Evolutionary conservation across 2,329 filamentous ascomycete species (phyloP).

Genomic region (Aureobasidium sp.): DNA sequence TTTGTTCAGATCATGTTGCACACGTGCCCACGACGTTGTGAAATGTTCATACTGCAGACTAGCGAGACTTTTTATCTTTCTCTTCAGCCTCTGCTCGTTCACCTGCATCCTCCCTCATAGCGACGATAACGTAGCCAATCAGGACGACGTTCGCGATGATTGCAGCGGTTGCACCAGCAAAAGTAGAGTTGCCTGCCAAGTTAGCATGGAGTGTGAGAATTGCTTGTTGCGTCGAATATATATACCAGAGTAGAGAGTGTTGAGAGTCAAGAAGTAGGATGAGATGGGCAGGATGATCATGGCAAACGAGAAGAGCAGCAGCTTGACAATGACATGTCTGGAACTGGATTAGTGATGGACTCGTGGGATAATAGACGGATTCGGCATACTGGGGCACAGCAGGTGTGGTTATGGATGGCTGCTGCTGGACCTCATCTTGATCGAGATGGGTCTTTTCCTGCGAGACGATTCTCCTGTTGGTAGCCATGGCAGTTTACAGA

Average conservation of each 20-base stretch:
- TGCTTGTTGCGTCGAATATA: neutral
- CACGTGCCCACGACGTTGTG: neutral
- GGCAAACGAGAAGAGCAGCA: conserved; percentile 81
- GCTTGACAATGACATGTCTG: conserved; percentile 80
- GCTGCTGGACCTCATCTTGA: conserved; percentile 28
- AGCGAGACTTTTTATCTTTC: conserved; percentile 34
- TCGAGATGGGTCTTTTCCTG: conserved; percentile 59
- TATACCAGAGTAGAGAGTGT: conserved; percentile 69
- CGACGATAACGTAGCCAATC: conserved; percentile 83
- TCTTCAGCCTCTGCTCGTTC: conserved; percentile 43
- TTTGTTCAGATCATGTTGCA: neutral
- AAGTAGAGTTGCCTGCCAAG: conserved; percentile 72
- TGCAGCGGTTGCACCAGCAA: conserved; percentile 76
- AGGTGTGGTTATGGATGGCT: conserved; percentile 62
- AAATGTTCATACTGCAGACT: conserved; percentile 13
- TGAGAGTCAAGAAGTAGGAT: conserved; percentile 77
- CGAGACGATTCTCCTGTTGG: conserved; percentile 54
- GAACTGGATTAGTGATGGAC: neutral
- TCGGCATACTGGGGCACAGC: conserved; percentile 68
- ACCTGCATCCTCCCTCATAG: conserved; percentile 74
- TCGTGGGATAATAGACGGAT: neutral
- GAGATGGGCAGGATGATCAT: conserved; percentile 86
- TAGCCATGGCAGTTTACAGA: conserved; percentile 53
- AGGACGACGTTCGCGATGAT: conserved; percentile 87
- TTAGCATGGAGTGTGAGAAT: neutral